These are phyloP conservation scores for Podospora tetraspora DNA, from an alignment of 495 filamentous ascomycete species.

Conservation along the genomic window DNA sequence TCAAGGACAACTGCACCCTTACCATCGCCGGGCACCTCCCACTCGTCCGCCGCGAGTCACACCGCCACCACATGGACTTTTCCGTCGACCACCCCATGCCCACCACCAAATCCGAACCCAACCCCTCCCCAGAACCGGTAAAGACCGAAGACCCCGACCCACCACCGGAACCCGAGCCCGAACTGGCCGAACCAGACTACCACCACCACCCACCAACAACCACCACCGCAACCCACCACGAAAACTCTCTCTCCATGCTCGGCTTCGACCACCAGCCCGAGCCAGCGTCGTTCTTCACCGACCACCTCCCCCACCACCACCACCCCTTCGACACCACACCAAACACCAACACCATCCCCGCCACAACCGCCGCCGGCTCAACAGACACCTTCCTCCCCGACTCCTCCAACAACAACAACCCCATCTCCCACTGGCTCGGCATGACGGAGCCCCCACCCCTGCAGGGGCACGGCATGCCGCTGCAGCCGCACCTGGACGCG, in stretches of 20 bases:
- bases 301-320: background rate
- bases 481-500: slow-evolving; percentile 9
- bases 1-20: slow-evolving; percentile 10
- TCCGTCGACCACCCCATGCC: background rate
- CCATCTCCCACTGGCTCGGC: slow-evolving; percentile 13
- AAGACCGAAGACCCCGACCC: background rate
- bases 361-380: background rate
- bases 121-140: background rate
- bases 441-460: background rate
- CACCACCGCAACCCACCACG: background rate
- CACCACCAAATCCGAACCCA: background rate
- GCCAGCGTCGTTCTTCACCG: background rate
- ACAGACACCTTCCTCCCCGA: background rate
- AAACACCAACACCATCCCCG: background rate
- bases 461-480: background rate
- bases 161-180: background rate
- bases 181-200: background rate
- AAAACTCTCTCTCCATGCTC: background rate
- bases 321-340: background rate
- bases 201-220: background rate
- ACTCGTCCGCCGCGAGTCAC: background rate
- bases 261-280: background rate
- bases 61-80: slow-evolving; percentile 1
- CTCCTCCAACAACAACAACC: background rate
- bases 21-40: slow-evolving; percentile 4